Conservation (phyloP, 176 grass and related monocot genomes). For the Coix lacrymajobi region DNA sequence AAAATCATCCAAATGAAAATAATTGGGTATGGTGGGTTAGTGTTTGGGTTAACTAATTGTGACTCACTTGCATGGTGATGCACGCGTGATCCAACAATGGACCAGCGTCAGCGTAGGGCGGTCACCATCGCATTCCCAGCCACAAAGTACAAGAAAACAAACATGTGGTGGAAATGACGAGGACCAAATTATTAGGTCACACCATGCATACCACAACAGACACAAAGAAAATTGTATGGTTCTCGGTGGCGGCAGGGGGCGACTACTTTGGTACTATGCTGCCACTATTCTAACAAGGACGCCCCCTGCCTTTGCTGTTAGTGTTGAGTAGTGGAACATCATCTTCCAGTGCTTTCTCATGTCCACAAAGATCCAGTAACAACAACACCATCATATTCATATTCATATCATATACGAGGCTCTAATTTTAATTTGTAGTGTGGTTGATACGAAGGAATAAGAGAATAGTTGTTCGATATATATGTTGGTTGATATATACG, state of each 20-base stretch:
- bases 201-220: not conserved
- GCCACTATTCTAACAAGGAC: not conserved
- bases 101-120: not conserved
- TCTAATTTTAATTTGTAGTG: not conserved
- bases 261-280: not conserved
- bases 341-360: not conserved
- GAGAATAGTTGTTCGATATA: not conserved
- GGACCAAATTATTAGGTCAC: slow-evolving; percentile 3
- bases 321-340: not conserved
- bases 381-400: not conserved
- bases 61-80: no score
- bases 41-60: no score
- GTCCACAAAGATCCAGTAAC: slow-evolving; percentile 2
- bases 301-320: not conserved
- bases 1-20: no score
- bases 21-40: no score
- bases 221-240: not conserved
- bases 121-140: not conserved
- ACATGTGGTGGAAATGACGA: not conserved
- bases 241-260: slow-evolving; percentile 4
- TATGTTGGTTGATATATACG: not conserved
- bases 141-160: slow-evolving; percentile 4
- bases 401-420: not conserved
- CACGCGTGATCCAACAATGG: not conserved
- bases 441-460: not conserved